Evolutionary conservation across 371 early-diverging fungal genomes (phyloP), one percentile per base, ranked within the genome.

Genomic region (Zopfochytrium polystomum): DNA sequence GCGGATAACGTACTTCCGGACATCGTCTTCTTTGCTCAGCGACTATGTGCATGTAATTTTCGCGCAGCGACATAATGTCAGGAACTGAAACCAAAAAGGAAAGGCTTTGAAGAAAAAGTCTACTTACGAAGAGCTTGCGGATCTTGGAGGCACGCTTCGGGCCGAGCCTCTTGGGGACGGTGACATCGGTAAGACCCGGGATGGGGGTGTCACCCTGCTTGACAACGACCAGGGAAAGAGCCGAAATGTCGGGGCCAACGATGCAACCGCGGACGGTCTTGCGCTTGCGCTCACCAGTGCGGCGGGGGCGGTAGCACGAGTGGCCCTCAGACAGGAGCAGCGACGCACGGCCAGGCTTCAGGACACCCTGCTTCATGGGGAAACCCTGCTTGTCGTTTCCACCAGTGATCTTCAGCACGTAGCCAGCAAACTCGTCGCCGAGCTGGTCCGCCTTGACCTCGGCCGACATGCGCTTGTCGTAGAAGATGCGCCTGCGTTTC

Each of bases 381-480:
- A 88, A 83, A 60, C 99, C 98, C 87, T 99, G 98, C 85, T 95
- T 95, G 87, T 99, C 99, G 86, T 96, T 93, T 72, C 99, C 99
- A 73, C 99, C 99, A 64, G 94, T 90, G 74, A 99, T 94, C 76
- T 94, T 90, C 86, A 99, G 90, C 72, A 96, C 88, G 85, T 93
- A 96, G 65, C 99, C 99, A 85, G 92, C 93, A 91, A 93, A 99
- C 83, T 99, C 98, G 69, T 93, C 93, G 71, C 95, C 93, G 71
- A 99, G 85, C 47, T 91, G 77, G 78, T 94, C 95, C 64, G 91
- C 99, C 68, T 92, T 83, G 67, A 99, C 93, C 79, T 96, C 97
- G 68, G 91, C 86, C 57, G 94, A 86, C 83, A 99, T 93, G 75
- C 96, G 94, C 87, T 95, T 95, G 80, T 96, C 99, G 76, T 92